Percentiles rank a stretch among this genome's conserved stretches.
These are phyloP conservation scores for Saccharomyces hybrid DNA, from an alignment of 1,139 yeast genomes.

Conservation along the genomic window DNA sequence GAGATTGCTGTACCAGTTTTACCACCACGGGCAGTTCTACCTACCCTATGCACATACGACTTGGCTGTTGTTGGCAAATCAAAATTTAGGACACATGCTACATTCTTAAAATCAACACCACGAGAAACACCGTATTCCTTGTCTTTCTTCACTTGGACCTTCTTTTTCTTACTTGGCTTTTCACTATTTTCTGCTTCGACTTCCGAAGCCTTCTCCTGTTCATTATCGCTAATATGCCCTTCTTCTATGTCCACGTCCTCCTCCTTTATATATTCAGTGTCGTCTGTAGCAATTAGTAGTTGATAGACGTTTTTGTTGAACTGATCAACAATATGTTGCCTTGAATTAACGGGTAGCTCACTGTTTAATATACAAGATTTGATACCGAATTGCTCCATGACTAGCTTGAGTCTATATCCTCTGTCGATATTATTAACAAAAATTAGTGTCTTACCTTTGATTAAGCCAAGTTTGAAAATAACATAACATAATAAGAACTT, in stretches of 20 bases:
- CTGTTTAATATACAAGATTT: conserved; percentile 82
- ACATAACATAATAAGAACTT: conserved; percentile 86
- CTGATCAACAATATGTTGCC: conserved; percentile 91
- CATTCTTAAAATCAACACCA: conserved; percentile 94
- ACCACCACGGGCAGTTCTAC: conserved; percentile 97
- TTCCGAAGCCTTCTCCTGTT: conserved; percentile 14
- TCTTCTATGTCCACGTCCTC: conserved; percentile 44
- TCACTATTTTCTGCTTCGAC: conserved; percentile 16
- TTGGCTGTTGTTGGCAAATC: conserved; percentile 88
- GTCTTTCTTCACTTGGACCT: conserved; percentile 43
- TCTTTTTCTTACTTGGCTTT: conserved; percentile 22
- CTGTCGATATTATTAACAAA: conserved; percentile 94
- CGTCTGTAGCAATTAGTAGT: conserved; percentile 91
- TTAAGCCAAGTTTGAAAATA: conserved; percentile 77
- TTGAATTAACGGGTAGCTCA: conserved; percentile 86
- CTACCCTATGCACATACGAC: conserved; percentile 88
- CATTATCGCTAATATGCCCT: conserved; percentile 29
- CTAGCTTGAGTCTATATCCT: conserved; percentile 85
- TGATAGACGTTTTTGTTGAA: conserved; percentile 85
- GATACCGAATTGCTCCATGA: conserved; percentile 91
- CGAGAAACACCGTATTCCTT: conserved; percentile 90
- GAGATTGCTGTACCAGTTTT: conserved; percentile 92
- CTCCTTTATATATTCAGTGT: conserved; percentile 53
- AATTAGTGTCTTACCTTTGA: conserved; percentile 83
- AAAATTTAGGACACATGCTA: conserved; percentile 92